phyloP scores from a whole-genome alignment of 805 yeast species.

The Cyberlindnera mississippiensis region DNA sequence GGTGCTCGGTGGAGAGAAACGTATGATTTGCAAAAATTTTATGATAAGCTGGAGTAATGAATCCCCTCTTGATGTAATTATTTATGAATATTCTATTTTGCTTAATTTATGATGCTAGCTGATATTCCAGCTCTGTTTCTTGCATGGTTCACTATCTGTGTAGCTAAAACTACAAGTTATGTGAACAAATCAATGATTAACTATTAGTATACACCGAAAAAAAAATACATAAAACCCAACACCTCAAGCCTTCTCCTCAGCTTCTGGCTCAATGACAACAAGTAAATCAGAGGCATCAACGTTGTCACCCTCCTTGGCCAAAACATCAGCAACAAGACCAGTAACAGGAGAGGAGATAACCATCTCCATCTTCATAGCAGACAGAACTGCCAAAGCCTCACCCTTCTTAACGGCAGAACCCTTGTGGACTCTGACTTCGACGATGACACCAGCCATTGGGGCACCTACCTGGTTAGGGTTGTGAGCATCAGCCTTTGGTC shows the following conservation, averaged over 20 bases:
- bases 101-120: no score
- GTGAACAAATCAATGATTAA: no score
- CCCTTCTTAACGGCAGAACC: conserved; percentile 94
- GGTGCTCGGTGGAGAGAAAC: conserved; percentile 64
- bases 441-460: conserved; percentile 98
- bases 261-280: conserved; percentile 44
- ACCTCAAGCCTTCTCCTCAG: conserved; percentile 11
- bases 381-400: conserved; percentile 86
- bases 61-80: neutral
- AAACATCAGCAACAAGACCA: conserved; percentile 76
- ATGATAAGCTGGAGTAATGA: conserved; percentile 38
- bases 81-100: neutral
- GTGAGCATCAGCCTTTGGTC: conserved; percentile 86
- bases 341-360: conserved; percentile 88
- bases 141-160: no score
- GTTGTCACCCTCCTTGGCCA: conserved; percentile 85
- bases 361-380: conserved; percentile 99
- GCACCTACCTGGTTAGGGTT: conserved; percentile 94
- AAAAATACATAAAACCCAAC: neutral
- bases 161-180: no score
- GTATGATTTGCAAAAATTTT: conserved; percentile 53
- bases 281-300: conserved; percentile 93
- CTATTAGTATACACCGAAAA: no score
- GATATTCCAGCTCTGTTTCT: no score
- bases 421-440: conserved; percentile 87